These are phyloP conservation scores for Calamus simplicifolius DNA, from an alignment of 176 grass and related monocot genomes.

Conservation along the genomic window DNA sequence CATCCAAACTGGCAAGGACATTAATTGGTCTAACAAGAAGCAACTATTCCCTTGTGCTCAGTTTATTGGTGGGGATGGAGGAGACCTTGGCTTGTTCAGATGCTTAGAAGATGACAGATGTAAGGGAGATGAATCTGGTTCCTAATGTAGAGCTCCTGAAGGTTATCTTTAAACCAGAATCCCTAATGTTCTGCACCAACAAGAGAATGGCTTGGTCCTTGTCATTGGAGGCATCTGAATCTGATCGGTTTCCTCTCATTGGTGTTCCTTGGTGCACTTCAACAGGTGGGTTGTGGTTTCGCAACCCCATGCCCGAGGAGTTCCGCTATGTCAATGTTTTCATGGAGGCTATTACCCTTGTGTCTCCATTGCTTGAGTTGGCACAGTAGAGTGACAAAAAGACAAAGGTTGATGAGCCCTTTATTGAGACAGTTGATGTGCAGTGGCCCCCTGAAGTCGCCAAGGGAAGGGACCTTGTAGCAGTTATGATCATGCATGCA, in stretches of 20 bases:
- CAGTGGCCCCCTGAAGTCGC: constrained; percentile 30
- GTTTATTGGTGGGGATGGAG: constrained; percentile 4
- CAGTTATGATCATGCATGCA: too few species aligned
- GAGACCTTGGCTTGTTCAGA: constrained; percentile 8
- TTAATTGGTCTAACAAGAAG: constrained; percentile 11
- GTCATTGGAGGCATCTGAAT: constrained; percentile 23
- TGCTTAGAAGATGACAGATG: constrained; percentile 3
- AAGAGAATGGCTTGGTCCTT: constrained; percentile 31
- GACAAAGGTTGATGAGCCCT: constrained; percentile 20
- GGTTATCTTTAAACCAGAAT: constrained; percentile 22
- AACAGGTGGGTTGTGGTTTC: constrained; percentile 19
- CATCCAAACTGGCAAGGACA: constrained; percentile 10
- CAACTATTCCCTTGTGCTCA: constrained; percentile 5
- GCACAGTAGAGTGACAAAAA: neutral
- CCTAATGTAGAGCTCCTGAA: constrained; percentile 32
- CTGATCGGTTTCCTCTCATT: constrained; percentile 22
- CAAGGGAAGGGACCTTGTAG: too few species aligned
- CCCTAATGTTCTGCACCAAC: constrained; percentile 16
- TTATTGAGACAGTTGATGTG: constrained; percentile 41
- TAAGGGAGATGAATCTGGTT: neutral
- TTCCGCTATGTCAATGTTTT: constrained; percentile 27
- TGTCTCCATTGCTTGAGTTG: constrained; percentile 26
- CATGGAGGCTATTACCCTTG: constrained; percentile 24
- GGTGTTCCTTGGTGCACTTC: constrained; percentile 29
- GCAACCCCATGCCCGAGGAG: constrained; percentile 30